Percentiles rank a stretch among this genome's conserved stretches.
phyloP scores from a whole-genome alignment of 1,139 yeast species.

The Kodamaea alishanica region DNA sequence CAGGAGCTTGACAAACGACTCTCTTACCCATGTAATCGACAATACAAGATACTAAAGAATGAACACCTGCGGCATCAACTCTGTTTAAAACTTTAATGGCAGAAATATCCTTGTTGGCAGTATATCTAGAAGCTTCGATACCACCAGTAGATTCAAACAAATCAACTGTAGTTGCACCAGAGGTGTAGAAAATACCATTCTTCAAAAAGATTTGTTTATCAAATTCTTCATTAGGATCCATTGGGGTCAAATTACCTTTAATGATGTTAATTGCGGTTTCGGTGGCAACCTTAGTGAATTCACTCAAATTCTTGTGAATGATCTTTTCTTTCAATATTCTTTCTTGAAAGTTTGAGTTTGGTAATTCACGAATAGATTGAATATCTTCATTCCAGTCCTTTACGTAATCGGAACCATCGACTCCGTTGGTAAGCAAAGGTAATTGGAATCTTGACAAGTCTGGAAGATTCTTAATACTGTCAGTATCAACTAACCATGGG shows the following conservation, averaged over 20 bases:
- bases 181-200: slow-evolving; percentile 84
- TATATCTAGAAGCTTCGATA: slow-evolving; percentile 79
- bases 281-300: slow-evolving; percentile 72
- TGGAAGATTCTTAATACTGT: slow-evolving; percentile 31
- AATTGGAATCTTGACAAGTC: slow-evolving; percentile 65
- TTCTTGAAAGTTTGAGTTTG: slow-evolving; percentile 55
- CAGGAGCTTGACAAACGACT: slow-evolving; percentile 89
- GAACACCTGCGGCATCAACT: slow-evolving; percentile 60
- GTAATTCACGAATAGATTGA: slow-evolving; percentile 75
- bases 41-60: slow-evolving; percentile 72
- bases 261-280: slow-evolving; percentile 76
- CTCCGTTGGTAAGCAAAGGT: slow-evolving; percentile 51
- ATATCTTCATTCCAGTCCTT: slow-evolving; percentile 92
- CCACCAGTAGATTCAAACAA: slow-evolving; percentile 73
- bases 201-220: slow-evolving; percentile 67
- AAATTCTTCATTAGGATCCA: slow-evolving; percentile 68
- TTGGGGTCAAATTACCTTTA: slow-evolving; percentile 70
- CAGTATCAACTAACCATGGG: slow-evolving; percentile 68
- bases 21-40: slow-evolving; percentile 90
- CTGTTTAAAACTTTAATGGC: slow-evolving; percentile 69
- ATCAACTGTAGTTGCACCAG: slow-evolving; percentile 54
- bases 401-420: slow-evolving; percentile 53
- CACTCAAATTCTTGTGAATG: slow-evolving; percentile 67
- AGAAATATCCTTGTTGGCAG: slow-evolving; percentile 73
- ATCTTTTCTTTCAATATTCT: slow-evolving; percentile 75